Base-by-base conservation (phyloP, 257 asterid genomes). In the Rauvolfia tetraphylla region DNA sequence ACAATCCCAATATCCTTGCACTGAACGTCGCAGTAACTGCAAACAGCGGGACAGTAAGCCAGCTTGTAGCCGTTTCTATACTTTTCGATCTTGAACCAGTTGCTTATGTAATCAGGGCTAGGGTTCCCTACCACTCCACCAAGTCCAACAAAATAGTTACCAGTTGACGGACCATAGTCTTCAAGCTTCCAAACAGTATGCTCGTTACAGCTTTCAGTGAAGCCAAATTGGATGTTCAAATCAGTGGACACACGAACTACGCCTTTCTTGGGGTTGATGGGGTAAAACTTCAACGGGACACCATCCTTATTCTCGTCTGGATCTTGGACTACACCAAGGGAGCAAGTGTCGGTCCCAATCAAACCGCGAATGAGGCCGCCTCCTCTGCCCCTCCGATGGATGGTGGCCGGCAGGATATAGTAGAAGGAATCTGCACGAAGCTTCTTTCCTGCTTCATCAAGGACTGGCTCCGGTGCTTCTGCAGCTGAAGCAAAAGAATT, bases 1-100 rank as follows among this genome's bases (percentile, higher is more conserved):
- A 62, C 69, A 15, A 62, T 62, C 7, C 69, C 69, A 62, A 62
- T 33, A 18, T 62, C 69, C 29, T 61, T 61, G 39, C 65, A 58
- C 9, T 58, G 65, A 15, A 58, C 65, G 15, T 58, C 17, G n/a
- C 65, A 58, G 5, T 58, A 58, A 13, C 38, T 59, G 67, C 69
- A 62, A 62, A 62, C 36, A 31, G 42, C 33, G 0, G 69, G 69
- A 62, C 69, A 62, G 14, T 62, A 62, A 7, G 33, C 69, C 3
- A 62, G 13, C 42, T 62, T 62, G n/a, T 62, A 62, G 3, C 69
- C 69, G 33, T 62, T 14, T 31, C 69, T 15, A 62, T 62, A 62
- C 69, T 33, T 62, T 27, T 59, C 67, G 29, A 59, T 11, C 67
- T 59, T 59, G 67, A 59, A 59, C 67, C 67, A 59, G 8, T 33